Percentiles rank a stretch among this genome's conserved stretches.
Conservation (phyloP, 768 basidiomycete genomes). For the Cystobasidium onofrii region DNA sequence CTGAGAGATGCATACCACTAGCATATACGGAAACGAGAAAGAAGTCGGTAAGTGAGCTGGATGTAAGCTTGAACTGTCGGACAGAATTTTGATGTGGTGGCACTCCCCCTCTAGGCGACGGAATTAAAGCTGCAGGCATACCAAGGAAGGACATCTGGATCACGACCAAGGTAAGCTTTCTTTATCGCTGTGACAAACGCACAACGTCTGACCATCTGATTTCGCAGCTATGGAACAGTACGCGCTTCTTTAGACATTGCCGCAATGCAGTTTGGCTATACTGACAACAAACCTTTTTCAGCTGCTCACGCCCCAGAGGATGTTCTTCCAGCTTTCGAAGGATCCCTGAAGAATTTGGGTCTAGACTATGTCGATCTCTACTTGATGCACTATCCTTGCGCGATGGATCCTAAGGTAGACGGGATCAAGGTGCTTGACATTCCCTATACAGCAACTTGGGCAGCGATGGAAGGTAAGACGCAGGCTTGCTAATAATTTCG, state of each 20-base stretch:
- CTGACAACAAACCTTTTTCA: not conserved
- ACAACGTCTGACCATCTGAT: not conserved
- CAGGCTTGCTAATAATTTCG: not conserved
- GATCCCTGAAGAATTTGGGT: not conserved
- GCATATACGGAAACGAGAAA: conserved; percentile 6
- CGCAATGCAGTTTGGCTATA: not conserved
- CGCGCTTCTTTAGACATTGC: not conserved
- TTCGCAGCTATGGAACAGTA: not conserved
- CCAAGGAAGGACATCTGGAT: conserved; percentile 10
- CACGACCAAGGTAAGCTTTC: not conserved
- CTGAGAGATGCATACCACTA: not conserved
- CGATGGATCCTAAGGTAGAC: conserved; percentile 4
- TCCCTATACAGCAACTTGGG: conserved; percentile 8
- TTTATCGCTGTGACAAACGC: too few species aligned
- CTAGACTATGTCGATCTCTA: conserved; percentile 1
- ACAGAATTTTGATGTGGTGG: too few species aligned
- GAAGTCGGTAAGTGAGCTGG: conserved; percentile 4
- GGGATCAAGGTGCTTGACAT: conserved; percentile 3
- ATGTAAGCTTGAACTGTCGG: too few species aligned
- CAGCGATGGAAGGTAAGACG: not conserved
- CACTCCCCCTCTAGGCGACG: not conserved
- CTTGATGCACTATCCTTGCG: not conserved
- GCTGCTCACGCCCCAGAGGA: conserved; percentile 4
- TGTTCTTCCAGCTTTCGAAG: not conserved
- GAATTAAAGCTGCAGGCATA: not conserved